phyloP scores from a whole-genome alignment of 2,329 filamentous ascomycete species.

The Plenodomus tracheiphilus region DNA sequence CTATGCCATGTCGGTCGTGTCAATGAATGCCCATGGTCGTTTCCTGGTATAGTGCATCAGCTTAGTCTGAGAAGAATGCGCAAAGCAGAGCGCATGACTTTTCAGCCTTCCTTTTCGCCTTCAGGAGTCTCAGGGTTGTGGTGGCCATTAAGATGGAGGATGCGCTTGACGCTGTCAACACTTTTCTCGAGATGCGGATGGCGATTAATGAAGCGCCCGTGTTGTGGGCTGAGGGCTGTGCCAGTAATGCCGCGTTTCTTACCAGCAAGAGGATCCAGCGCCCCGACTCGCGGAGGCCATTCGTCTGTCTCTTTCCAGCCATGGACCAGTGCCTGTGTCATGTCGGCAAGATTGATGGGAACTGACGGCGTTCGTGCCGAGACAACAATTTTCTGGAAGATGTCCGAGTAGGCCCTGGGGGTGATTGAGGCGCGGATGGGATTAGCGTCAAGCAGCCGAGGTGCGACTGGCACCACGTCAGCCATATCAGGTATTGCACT shows the following conservation, averaged over 20 bases:
- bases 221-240: conserved; percentile 15
- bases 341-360: conserved; percentile 82
- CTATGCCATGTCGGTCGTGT: neutral
- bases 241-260: conserved; percentile 36
- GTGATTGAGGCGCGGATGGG: conserved; percentile 77
- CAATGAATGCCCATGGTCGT: neutral
- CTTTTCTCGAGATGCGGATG: conserved; percentile 49
- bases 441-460: conserved; percentile 73
- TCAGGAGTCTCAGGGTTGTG: neutral
- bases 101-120: neutral
- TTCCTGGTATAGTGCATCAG: neutral
- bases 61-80: neutral
- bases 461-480: conserved; percentile 69
- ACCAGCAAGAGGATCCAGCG: conserved; percentile 52
- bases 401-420: conserved; percentile 72
- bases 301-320: conserved; percentile 94
- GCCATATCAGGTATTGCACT: conserved; percentile 14
- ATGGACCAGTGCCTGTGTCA: conserved; percentile 77
- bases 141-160: conserved; percentile 42
- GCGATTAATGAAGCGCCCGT: conserved; percentile 37
- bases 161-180: conserved; percentile 50
- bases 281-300: conserved; percentile 73
- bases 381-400: conserved; percentile 87
- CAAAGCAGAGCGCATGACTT: neutral
- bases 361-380: conserved; percentile 80